These are phyloP conservation scores for Lachancea quebecensis DNA, from an alignment of 805 yeast genomes.

Conservation along the genomic window DNA sequence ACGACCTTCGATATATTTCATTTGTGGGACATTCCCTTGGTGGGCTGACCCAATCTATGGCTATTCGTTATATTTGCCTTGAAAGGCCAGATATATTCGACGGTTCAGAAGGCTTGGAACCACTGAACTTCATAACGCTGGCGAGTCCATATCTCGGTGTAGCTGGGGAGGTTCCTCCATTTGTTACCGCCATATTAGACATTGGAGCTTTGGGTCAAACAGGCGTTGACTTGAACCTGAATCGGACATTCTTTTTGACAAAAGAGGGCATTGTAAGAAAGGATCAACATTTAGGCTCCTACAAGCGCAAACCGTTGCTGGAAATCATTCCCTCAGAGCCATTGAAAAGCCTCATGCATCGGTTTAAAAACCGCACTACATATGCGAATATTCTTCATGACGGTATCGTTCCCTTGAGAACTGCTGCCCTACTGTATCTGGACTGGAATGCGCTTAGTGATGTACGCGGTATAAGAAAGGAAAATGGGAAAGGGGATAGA, in stretches of 20 bases:
- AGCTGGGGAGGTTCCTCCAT: slow-evolving; percentile 78
- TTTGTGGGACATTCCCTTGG: slow-evolving; percentile 93
- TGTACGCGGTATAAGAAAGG: slow-evolving; percentile 35
- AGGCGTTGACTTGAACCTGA: slow-evolving; percentile 81
- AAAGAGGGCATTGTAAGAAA: slow-evolving; percentile 22
- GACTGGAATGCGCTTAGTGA: slow-evolving; percentile 73
- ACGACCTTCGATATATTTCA: slow-evolving; percentile 57
- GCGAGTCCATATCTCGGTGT: slow-evolving; percentile 91
- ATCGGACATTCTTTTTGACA: slow-evolving; percentile 32
- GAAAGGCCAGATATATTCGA: slow-evolving; percentile 65
- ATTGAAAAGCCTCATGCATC: slow-evolving; percentile 53
- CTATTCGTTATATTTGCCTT: slow-evolving; percentile 64
- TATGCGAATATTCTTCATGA: slow-evolving; percentile 90
- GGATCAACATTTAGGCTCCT: slow-evolving; percentile 8
- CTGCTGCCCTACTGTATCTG: slow-evolving; percentile 75
- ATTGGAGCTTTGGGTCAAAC: slow-evolving; percentile 89
- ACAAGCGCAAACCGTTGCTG: slow-evolving; percentile 47
- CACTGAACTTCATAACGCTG: slow-evolving; percentile 71
- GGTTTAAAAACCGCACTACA: slow-evolving; percentile 64
- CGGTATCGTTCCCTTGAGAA: slow-evolving; percentile 92
- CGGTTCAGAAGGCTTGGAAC: slow-evolving; percentile 39
- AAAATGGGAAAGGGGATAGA: slow-evolving; percentile 3
- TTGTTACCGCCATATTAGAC: slow-evolving; percentile 75
- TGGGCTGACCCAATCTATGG: slow-evolving; percentile 86
- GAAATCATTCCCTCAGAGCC: slow-evolving; percentile 72